Percentiles rank a stretch among this genome's conserved stretches.
Evolutionary conservation across 2,329 filamentous ascomycete genomes (phyloP).

Genomic region (Verticillium klebahnii): DNA sequence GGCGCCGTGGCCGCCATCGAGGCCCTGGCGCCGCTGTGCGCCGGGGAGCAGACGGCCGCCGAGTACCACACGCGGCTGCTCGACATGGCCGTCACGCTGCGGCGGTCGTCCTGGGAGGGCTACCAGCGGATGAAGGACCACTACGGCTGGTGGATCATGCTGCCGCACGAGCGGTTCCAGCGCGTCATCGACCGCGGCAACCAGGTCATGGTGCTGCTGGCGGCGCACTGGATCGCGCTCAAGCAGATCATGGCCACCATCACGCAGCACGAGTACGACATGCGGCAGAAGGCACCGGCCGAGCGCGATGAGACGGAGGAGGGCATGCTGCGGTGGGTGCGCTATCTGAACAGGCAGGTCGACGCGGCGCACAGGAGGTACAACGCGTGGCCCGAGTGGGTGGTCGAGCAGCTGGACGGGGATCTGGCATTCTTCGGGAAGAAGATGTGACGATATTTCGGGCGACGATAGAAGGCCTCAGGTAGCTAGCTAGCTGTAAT

Average conservation of each 20-base stretch:
- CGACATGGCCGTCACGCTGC: slow-evolving; percentile 45
- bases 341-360: slow-evolving; percentile 42
- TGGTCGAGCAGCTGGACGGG: slow-evolving; percentile 42
- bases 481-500: background rate
- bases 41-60: slow-evolving; percentile 31
- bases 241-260: slow-evolving; percentile 50
- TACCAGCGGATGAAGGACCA: slow-evolving; percentile 45
- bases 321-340: slow-evolving; percentile 46
- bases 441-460: slow-evolving; percentile 9
- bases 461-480: background rate
- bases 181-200: slow-evolving; percentile 41
- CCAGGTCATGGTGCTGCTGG: slow-evolving; percentile 42
- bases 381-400: slow-evolving; percentile 52
- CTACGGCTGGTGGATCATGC: slow-evolving; percentile 55
- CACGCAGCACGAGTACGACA: slow-evolving; percentile 32
- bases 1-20: slow-evolving; percentile 39
- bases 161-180: slow-evolving; percentile 48
- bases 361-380: slow-evolving; percentile 38
- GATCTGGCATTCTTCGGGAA: slow-evolving; percentile 43
- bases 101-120: slow-evolving; percentile 48
- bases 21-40: slow-evolving; percentile 38
- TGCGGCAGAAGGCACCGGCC: slow-evolving; percentile 23
- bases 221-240: slow-evolving; percentile 50
- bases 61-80: slow-evolving; percentile 41
- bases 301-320: slow-evolving; percentile 1